Base-by-base conservation (phyloP, 2,329 filamentous ascomycete species). In the Exophiala sideris region DNA sequence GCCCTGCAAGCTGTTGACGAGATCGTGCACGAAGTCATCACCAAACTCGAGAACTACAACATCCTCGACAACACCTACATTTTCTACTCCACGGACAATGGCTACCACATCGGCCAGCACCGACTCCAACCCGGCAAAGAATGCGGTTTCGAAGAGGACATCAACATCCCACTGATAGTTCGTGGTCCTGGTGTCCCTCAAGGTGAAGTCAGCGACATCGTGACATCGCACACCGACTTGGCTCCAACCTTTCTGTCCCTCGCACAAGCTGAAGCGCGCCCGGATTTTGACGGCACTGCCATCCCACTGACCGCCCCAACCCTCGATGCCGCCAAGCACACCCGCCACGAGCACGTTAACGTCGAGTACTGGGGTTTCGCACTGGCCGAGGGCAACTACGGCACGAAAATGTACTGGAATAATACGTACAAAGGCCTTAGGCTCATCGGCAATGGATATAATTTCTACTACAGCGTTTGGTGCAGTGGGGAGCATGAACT, bases 161-260 rank as follows among this genome's bases (percentile, higher is more conserved):
- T 84, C 55, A 77, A 81, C 2, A 77, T 85, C 1, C 82, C 82
- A 0, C 73, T 86, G 3, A 73, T 82, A 34, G 75, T 86, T 14
- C 74, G 82, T 8, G 83, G 83, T 0, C 83, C 83, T 0, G 79
- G 80, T 0, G 68, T 86, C 2, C 67, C 75, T 0, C 60, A 66
- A 9, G 76, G 75, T 1, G 59, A 71, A 6, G 69, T 67, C 0
- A 68, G 71, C 2, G 67, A 78, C 18, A 65, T 75, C 3, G 78
- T 83, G 1, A 85, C 81, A 0, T 80, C 82, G 0, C 85, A 87
- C 56, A 83, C 83, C 2, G 84, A 87, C 60, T 68, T 87, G 1
- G 82, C 80, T 0, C 83, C 84, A 0, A 87, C 84, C 0, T 66
- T 86, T 8, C 71, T 86, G 34, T 67, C 42, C n/a, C 50, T 62